Conservation (phyloP, 2,329 filamentous ascomycete genomes). For the Fusarium tuaranense region DNA sequence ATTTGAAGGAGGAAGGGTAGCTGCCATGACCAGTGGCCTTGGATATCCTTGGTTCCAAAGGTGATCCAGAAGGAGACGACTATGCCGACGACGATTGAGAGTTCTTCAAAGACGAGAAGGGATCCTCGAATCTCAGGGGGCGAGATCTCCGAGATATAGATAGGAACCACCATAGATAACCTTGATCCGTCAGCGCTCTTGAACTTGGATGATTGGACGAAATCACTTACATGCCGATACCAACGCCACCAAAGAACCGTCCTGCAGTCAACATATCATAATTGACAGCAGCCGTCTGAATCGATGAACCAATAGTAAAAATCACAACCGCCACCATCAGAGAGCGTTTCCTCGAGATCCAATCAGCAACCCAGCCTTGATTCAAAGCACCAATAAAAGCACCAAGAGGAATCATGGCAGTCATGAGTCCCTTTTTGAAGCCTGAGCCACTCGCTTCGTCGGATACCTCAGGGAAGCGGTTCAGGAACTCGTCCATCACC, state of each 20-base stretch:
- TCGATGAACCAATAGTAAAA: conserved; percentile 55
- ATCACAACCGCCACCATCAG: conserved; percentile 48
- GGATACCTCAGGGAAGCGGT: conserved; percentile 48
- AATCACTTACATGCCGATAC: conserved; percentile 51
- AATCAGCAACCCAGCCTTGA: conserved; percentile 15
- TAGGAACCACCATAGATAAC: conserved; percentile 52
- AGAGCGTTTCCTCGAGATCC: conserved; percentile 8
- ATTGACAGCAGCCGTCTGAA: conserved; percentile 56
- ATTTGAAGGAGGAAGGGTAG: conserved; percentile 47
- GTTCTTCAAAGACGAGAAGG: conserved; percentile 56
- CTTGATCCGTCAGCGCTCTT: not conserved
- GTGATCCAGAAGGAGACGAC: conserved; percentile 49
- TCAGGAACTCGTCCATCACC: conserved; percentile 50
- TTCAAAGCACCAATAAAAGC: conserved; percentile 61
- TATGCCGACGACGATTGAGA: conserved; percentile 49
- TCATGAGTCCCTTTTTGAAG: conserved; percentile 56
- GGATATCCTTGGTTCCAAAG: conserved; percentile 44
- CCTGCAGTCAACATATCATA: conserved; percentile 57
- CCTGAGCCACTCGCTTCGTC: conserved; percentile 53
- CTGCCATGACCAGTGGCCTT: conserved; percentile 44
- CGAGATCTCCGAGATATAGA: conserved; percentile 60
- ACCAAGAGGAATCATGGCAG: conserved; percentile 59
- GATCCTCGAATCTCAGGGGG: conserved; percentile 61
- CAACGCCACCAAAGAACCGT: conserved; percentile 57
- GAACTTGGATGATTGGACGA: not conserved